Evolutionary conservation across 495 filamentous ascomycete genomes (phyloP).

Genomic region (Tuber indicum): DNA sequence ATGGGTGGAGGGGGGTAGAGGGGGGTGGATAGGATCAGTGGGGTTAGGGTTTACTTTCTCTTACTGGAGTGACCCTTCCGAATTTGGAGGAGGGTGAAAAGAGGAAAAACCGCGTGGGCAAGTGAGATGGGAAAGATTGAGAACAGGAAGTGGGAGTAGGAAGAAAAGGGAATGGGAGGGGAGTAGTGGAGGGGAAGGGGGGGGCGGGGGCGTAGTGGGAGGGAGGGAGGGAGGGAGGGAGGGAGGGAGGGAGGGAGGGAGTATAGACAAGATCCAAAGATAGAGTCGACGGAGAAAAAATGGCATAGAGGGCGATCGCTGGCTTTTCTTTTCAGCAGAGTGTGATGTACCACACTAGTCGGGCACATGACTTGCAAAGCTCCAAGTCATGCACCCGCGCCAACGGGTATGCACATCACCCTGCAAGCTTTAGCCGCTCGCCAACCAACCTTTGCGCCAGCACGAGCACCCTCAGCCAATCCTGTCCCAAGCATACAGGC

Average conservation of each 20-base stretch:
- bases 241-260: slow-evolving; percentile 14
- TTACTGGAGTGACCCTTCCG: background rate
- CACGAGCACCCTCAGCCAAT: slow-evolving; percentile 33
- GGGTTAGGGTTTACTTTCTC: background rate
- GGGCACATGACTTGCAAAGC: slow-evolving; percentile 39
- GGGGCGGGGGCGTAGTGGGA: slow-evolving; percentile 10
- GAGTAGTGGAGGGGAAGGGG: slow-evolving; percentile 22
- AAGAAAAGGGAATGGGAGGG: slow-evolving; percentile 26
- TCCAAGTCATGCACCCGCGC: slow-evolving; percentile 39
- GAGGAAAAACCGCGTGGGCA: background rate
- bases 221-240: slow-evolving; percentile 15
- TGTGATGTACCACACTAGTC: slow-evolving; percentile 35
- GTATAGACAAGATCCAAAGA: slow-evolving; percentile 35
- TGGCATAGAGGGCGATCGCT: slow-evolving; percentile 24
- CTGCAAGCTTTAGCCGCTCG: slow-evolving; percentile 39
- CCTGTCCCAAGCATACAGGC: slow-evolving; percentile 23
- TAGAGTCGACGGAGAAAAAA: slow-evolving; percentile 32
- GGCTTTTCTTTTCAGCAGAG: slow-evolving; percentile 31
- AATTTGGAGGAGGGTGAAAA: background rate
- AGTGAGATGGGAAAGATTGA: background rate
- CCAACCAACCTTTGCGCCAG: slow-evolving; percentile 35
- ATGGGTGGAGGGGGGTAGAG: slow-evolving; percentile 17
- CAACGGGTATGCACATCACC: slow-evolving; percentile 42
- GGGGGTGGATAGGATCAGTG: background rate
- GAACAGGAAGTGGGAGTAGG: background rate